phyloP scores from a whole-genome alignment of 1,284 basidiomycete species.

The Malassezia obtusa region DNA sequence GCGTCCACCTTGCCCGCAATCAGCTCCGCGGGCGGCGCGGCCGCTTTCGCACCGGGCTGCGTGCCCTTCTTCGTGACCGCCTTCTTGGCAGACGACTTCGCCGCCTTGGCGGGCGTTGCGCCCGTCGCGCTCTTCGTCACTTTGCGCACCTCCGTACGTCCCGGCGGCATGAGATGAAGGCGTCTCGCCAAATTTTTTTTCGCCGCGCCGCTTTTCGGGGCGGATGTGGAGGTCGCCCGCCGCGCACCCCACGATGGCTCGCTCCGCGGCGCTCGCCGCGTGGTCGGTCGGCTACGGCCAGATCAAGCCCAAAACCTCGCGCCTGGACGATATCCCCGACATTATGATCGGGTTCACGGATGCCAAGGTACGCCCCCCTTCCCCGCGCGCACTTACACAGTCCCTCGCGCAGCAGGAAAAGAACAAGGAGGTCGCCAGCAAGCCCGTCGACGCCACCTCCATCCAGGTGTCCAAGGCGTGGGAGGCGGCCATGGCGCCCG shows the following conservation, averaged over 20 bases:
- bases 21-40: neutral
- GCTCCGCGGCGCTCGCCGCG: neutral
- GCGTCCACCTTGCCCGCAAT: conserved; percentile 25
- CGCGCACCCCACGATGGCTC: neutral
- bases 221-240: neutral
- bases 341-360: conserved; percentile 8
- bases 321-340: conserved; percentile 1
- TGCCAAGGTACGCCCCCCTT: neutral
- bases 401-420: conserved; percentile 5
- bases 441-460: conserved; percentile 23
- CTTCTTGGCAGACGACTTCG: no score
- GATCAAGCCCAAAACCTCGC: neutral
- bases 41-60: neutral
- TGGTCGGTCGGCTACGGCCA: conserved; percentile 7
- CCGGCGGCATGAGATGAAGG: neutral
- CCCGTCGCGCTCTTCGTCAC: neutral
- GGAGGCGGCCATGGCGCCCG: conserved; percentile 39
- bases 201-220: neutral
- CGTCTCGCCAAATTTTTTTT: neutral
- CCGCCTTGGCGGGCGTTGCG: neutral
- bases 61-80: neutral
- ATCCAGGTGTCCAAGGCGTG: conserved; percentile 41
- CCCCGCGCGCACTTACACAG: conserved; percentile 1
- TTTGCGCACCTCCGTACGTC: neutral
- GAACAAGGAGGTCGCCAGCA: neutral